phyloP scores from a whole-genome alignment of 1,139 yeast genomes.

The Geotrichum candidum region DNA sequence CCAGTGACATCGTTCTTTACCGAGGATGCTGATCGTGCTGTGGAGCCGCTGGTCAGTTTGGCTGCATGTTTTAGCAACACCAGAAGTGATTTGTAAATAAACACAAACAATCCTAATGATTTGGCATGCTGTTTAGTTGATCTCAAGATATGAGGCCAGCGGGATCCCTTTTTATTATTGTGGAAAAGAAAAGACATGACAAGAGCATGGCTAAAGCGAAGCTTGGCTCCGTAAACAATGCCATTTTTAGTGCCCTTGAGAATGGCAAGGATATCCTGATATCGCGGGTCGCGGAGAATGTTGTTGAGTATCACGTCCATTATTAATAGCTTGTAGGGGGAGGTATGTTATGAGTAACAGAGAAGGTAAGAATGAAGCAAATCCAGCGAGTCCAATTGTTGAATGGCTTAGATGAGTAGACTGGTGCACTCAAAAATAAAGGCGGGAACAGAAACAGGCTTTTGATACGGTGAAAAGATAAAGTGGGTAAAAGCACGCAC shows the following conservation, averaged over 20 bases:
- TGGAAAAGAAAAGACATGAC: slow-evolving; percentile 44
- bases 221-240: slow-evolving; percentile 64
- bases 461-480: too few relatives aligned
- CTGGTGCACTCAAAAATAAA: too few relatives aligned
- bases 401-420: too few relatives aligned
- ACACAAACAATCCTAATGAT: slow-evolving; percentile 61
- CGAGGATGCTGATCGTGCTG: background rate
- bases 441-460: too few relatives aligned
- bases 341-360: background rate
- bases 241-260: slow-evolving; percentile 38
- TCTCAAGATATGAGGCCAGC: slow-evolving; percentile 46
- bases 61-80: slow-evolving; percentile 25
- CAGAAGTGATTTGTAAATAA: slow-evolving; percentile 47
- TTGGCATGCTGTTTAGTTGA: slow-evolving; percentile 64
- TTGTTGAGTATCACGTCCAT: background rate
- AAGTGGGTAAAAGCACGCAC: too few relatives aligned
- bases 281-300: slow-evolving; percentile 27
- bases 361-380: background rate
- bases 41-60: background rate
- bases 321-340: background rate
- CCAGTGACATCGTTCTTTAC: slow-evolving; percentile 9
- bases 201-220: slow-evolving; percentile 68
- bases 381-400: too few relatives aligned
- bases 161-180: slow-evolving; percentile 27
- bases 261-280: slow-evolving; percentile 34